These are phyloP conservation scores for Lentinula aciculospora DNA, from an alignment of 768 basidiomycete species.

Conservation along the genomic window DNA sequence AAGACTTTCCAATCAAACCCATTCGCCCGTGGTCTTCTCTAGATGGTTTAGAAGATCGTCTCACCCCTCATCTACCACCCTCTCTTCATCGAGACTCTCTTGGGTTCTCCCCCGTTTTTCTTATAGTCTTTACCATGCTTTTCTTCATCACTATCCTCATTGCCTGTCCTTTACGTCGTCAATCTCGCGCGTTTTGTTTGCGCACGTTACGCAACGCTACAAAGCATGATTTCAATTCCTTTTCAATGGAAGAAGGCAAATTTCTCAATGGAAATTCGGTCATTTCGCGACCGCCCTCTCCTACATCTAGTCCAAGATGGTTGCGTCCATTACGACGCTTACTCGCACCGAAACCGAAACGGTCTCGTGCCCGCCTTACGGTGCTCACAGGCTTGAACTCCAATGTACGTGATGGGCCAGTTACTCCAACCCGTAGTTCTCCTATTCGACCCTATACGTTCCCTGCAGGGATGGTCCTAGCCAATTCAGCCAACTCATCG, in stretches of 20 bases:
- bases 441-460: conserved; percentile 33
- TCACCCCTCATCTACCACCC: conserved; percentile 63
- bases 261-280: conserved; percentile 14
- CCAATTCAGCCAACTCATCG: conserved; percentile 27
- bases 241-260: conserved; percentile 50
- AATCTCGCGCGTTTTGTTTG: conserved; percentile 39
- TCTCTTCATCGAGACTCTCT: conserved; percentile 58
- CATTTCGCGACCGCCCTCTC: conserved; percentile 25
- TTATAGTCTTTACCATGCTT: conserved; percentile 48
- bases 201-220: conserved; percentile 34
- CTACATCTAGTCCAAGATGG: conserved; percentile 26
- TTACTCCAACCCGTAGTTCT: conserved; percentile 23
- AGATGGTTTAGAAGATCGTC: conserved; percentile 53
- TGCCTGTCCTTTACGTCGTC: conserved; percentile 53
- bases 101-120: conserved; percentile 66
- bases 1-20: conserved; percentile 52
- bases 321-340: conserved; percentile 24
- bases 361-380: conserved; percentile 21
- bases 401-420: conserved; percentile 20
- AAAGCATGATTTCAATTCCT: conserved; percentile 29
- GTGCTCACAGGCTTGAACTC: conserved; percentile 14
- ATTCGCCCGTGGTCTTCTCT: conserved; percentile 53
- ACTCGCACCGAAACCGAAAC: conserved; percentile 15
- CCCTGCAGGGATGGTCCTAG: conserved; percentile 19
- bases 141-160: conserved; percentile 37